Evolutionary conservation across 495 filamentous ascomycete genomes (phyloP), one percentile per base, ranked within the genome.

Genomic region (Parmelia sp.): DNA sequence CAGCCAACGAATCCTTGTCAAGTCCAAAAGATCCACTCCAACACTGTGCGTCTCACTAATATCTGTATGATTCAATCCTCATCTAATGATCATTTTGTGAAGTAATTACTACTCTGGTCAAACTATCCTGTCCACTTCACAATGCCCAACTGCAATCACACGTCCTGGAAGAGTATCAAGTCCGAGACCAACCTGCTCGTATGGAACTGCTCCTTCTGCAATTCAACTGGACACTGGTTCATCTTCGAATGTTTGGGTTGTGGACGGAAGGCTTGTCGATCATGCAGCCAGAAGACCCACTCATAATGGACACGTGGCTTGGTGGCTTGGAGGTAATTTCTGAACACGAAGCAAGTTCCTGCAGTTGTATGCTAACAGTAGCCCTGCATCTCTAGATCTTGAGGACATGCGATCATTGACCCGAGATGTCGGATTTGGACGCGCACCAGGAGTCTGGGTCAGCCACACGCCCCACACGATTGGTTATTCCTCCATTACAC

Each of bases 211-310:
- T 81, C 86, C 69, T 76, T 89, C 71, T 92, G 89, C 74, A 86
- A 88, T 70, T 85, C 82, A 9, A 89, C 89, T 7, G 89, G 89
- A 42, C 88, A 90, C 74, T 91, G 88, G 88, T 87, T 82, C 75
- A 91, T 92, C 72, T 90, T 84, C 72, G 87, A 91, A 75, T 92
- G 89, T 79, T 75, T 79, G 68, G 86, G 87, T 71, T 92, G 89
- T 82, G 87, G 88, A 73, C 75, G 90, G 58, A 90, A 91, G 78
- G 83, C 83, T 31, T 92, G 89, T 73, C 77, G 85, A 56, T 78
- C 82, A 36, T 91, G 89, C 73, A 80, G 84, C 58, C 75, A 81
- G 67, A 85, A 81, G 47, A 19, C 49, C 2, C 49, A 53, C 11
- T 5, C 49, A 7, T 53, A 53, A 9, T 15, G 3, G 11, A 25